Base-by-base conservation (phyloP, 2,329 filamentous ascomycete genomes). In the Nemania diffusa region DNA sequence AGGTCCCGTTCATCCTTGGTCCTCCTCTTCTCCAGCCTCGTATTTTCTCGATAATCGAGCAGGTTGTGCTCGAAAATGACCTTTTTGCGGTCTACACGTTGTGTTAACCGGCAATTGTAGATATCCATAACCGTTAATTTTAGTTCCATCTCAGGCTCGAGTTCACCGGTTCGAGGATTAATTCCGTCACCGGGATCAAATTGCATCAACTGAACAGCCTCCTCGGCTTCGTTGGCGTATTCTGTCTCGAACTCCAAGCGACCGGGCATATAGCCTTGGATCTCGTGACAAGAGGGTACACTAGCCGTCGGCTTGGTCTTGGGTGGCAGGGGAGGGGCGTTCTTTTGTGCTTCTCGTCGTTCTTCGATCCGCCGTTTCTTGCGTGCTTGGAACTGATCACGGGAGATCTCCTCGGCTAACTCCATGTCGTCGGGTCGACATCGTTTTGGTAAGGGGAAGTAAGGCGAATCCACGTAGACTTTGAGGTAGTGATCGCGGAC, bases 41-140 rank as follows among this genome's bases (percentile, higher is more conserved):
- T 91, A 77, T 97, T 97, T 79, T 97, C 97, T 69, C 94, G 87
- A 76, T 99, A 99, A 63, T 99, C 95, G 3, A 99, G 84, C 29
- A 99, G 84, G 67, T 92, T 92, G 79, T 99, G 96, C 77, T 98
- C 94, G 74, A 99, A 98, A 5, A 99, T 92, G 57, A 98, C 92
- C 82, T 96, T 97, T 81, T 99, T 99, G 52, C 96, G 88, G 75
- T 98, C 95, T 6, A 95, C 95, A 72, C 96, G 90, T 64, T 94
- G 92, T 2, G 94, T 97, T 20, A 99, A 83, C 4, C 94, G 90
- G 65, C 92, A 91, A 77, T 99, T 99, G 84, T 99, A 99, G 57
- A 99, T 97, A 72, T 97, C 94, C 90, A 99, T 97, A 22, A 99
- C 94, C 0, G 94, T 97, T 82, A 98, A 89, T 84, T 99, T 99